Evolutionary conservation across 2,329 filamentous ascomycete genomes (phyloP).

Genomic region (Myriosclerotinia duriaeana): DNA sequence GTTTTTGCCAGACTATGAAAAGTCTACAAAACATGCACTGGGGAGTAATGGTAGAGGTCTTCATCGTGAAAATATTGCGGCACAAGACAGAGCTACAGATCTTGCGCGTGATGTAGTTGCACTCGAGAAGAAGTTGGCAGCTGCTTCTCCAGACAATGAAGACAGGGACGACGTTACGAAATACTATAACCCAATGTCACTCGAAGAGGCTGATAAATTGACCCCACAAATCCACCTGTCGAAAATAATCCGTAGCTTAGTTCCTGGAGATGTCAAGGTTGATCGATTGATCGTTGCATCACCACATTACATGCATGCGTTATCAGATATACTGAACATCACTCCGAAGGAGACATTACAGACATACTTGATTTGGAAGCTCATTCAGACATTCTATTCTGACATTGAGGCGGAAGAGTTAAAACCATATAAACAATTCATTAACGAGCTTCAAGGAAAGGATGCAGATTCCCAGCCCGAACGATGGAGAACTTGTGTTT

Average conservation of each 20-base stretch:
- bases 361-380: slow-evolving; percentile 64
- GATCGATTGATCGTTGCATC: slow-evolving; percentile 58
- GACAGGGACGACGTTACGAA: slow-evolving; percentile 63
- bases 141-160: slow-evolving; percentile 56
- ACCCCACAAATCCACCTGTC: slow-evolving; percentile 57
- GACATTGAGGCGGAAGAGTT: slow-evolving; percentile 60
- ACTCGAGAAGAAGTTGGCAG: slow-evolving; percentile 62
- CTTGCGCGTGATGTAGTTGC: slow-evolving; percentile 48
- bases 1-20: slow-evolving; percentile 30
- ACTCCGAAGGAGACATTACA: slow-evolving; percentile 57
- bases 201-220: slow-evolving; percentile 55
- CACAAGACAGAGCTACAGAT: slow-evolving; percentile 25
- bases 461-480: slow-evolving; percentile 62
- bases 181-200: slow-evolving; percentile 63
- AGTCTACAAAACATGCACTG: slow-evolving; percentile 26
- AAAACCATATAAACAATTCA: slow-evolving; percentile 58
- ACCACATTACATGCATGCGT: slow-evolving; percentile 58
- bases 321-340: slow-evolving; percentile 55
- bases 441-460: slow-evolving; percentile 60
- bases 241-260: slow-evolving; percentile 52
- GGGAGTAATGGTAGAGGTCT: slow-evolving; percentile 16
- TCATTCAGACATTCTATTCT: slow-evolving; percentile 53
- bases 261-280: slow-evolving; percentile 51
- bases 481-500: slow-evolving; percentile 65
- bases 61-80: slow-evolving; percentile 26